Conservation (phyloP, 306 rosid species). For the Rosa multiflora region DNA sequence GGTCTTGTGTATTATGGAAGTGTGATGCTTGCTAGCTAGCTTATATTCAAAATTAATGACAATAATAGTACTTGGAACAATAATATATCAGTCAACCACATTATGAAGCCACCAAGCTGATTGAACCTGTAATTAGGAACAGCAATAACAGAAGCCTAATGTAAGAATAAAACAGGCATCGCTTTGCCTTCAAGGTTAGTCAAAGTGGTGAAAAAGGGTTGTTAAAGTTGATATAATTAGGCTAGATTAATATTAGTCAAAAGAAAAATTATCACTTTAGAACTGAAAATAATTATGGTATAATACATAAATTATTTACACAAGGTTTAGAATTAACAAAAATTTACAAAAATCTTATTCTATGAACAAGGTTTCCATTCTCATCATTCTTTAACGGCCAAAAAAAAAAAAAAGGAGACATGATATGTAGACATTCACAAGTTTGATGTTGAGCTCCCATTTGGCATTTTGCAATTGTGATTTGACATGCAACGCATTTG, state of each 20-base stretch:
- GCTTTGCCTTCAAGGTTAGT: too few relatives aligned
- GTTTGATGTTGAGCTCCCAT: not conserved
- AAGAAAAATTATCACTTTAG: not conserved
- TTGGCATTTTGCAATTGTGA: not conserved
- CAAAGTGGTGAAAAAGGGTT: not conserved
- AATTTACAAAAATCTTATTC: not conserved
- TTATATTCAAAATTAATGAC: not conserved
- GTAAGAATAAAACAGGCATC: too few relatives aligned
- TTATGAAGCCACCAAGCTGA: not conserved
- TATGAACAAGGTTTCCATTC: not conserved
- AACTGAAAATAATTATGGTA: not conserved
- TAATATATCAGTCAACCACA: not conserved
- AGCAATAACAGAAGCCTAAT: too few relatives aligned
- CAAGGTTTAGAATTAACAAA: too few relatives aligned
- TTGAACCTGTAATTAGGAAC: too few relatives aligned
- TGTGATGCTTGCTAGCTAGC: not conserved
- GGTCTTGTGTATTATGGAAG: too few relatives aligned
- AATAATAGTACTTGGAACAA: slow-evolving; percentile 1
- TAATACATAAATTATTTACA: not conserved
- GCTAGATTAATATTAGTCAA: too few relatives aligned
- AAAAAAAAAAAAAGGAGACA: not conserved
- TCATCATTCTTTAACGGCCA: not conserved
- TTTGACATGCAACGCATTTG: not conserved
- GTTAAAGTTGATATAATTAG: too few relatives aligned
- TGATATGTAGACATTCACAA: not conserved